Evolutionary conservation across 2,329 filamentous ascomycete genomes (phyloP), one percentile per base, ranked within the genome.

Genomic region (Fusarium temperatum): DNA sequence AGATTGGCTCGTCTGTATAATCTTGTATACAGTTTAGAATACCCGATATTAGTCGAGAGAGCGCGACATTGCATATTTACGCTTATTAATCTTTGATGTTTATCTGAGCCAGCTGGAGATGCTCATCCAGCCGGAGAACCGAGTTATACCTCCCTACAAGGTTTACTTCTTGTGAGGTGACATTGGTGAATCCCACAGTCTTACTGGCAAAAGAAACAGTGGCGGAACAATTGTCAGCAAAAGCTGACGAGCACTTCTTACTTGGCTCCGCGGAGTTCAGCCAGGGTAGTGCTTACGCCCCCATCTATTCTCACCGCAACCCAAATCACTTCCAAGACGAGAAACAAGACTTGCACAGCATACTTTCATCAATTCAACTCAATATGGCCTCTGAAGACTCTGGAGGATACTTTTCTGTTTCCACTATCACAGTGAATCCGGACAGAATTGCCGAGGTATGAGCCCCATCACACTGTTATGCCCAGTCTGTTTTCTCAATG

Each of bases 321-420:
- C 26, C 18, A 44, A 20, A 18, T 9, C 6, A 11, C 22, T 6
- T 6, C 1, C 17, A 5, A 38, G 6, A 18, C 14, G 2, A 2
- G 4, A 4, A 28, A 18, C 20, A 20, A 39, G 11, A 18, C 11
- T 18, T 15, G 14, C 10, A 6, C 55, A 38, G 14, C 20, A 28
- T 9, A 15, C 2, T 6, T 13, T 15, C 1, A 15, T 18, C 32
- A 9, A 5, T 1, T 7, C 14, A 4, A 15, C 15, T 35, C 15
- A 63, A n/a, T 4, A 53, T 48, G 26, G 12, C n/a, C 1, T 44
- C 48, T 3, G 18, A 14, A 8, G 22, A 18, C 17, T 50, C 48
- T 17, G 48, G 47, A 35, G 56, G 44, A 17, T 68, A 44, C 22
- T 68, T 68, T 14, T 68, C 66, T 1, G 64, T 68, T 26, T 68